Conservation (phyloP, 768 basidiomycete genomes). For the Porphyrellus cyaneotinctus region DNA sequence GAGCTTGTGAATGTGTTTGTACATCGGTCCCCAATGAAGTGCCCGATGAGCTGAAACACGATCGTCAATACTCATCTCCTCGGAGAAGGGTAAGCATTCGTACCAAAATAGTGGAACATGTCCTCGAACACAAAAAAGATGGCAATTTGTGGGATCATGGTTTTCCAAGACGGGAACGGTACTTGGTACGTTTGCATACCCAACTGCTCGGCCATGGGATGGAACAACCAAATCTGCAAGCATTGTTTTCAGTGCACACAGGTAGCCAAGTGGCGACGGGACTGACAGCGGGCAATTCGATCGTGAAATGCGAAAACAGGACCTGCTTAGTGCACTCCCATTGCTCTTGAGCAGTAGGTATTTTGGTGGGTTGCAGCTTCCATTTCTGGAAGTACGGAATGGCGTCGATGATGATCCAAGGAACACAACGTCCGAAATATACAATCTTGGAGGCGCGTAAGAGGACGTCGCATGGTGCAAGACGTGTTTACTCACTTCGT, state of each 20-base stretch:
- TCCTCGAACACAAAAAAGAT: conserved; percentile 97
- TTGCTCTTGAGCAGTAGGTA: conserved; percentile 77
- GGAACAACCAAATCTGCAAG: conserved; percentile 81
- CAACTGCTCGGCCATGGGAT: conserved; percentile 80
- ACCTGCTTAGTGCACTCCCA: conserved; percentile 97
- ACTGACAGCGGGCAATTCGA: conserved; percentile 85
- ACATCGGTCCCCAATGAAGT: conserved; percentile 78
- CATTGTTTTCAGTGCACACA: background rate
- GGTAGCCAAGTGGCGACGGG: too few relatives aligned
- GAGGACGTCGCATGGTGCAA: background rate
- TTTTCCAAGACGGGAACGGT: conserved; percentile 73
- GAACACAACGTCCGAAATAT: conserved; percentile 93
- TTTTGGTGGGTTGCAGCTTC: conserved; percentile 88
- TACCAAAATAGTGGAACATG: conserved; percentile 87
- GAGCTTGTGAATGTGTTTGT: conserved; percentile 93
- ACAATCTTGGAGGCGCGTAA: conserved; percentile 55
- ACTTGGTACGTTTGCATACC: conserved; percentile 94
- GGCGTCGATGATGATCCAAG: conserved; percentile 93
- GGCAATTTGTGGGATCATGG: conserved; percentile 71
- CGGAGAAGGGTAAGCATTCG: conserved; percentile 13
- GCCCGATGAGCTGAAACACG: conserved; percentile 70
- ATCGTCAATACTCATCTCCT: background rate
- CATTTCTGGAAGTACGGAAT: conserved; percentile 91
- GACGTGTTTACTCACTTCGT: conserved; percentile 66
- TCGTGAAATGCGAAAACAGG: conserved; percentile 90